Evolutionary conservation across 441 rosid genomes (phyloP).

Genomic region (Gossypium gossypioides): DNA sequence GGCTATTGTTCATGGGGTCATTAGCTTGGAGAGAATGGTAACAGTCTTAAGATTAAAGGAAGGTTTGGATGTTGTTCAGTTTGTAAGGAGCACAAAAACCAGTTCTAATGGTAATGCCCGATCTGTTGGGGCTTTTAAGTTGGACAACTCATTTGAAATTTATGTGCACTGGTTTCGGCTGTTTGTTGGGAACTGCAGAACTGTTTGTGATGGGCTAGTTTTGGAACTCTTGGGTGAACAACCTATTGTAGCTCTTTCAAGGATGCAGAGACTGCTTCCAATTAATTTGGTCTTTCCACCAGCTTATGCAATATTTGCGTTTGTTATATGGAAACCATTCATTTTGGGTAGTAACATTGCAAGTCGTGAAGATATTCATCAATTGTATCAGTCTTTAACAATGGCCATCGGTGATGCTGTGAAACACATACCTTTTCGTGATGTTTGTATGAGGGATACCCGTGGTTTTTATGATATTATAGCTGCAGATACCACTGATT

Average conservation of each 20-base stretch:
- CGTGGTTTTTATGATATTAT: conserved; percentile 78
- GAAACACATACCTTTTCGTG: conserved; percentile 81
- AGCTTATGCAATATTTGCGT: conserved; percentile 75
- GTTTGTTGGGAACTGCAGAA: conserved; percentile 83
- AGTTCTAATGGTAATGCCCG: conserved; percentile 80
- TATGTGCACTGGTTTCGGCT: conserved; percentile 90
- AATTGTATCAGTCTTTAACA: conserved; percentile 60
- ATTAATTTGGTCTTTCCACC: conserved; percentile 87
- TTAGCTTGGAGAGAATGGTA: conserved; percentile 89
- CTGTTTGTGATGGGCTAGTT: conserved; percentile 76
- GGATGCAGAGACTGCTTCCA: conserved; percentile 93
- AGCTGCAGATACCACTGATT: conserved; percentile 73
- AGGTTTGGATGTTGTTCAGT: conserved; percentile 77
- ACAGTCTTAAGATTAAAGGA: conserved; percentile 77
- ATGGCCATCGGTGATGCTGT: conserved; percentile 69
- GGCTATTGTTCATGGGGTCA: conserved; percentile 78
- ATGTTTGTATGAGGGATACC: conserved; percentile 83
- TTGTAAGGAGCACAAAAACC: conserved; percentile 59
- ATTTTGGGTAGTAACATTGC: conserved; percentile 41
- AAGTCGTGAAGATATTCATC: conserved; percentile 72
- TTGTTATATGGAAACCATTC: conserved; percentile 74
- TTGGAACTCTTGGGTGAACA: conserved; percentile 88
- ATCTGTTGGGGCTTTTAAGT: conserved; percentile 46
- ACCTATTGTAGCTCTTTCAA: conserved; percentile 70
- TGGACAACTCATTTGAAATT: conserved; percentile 62